Evolutionary conservation across 768 basidiomycete species (phyloP), one percentile per base, ranked within the genome.

Genomic region (Leucogyrophana mollusca): DNA sequence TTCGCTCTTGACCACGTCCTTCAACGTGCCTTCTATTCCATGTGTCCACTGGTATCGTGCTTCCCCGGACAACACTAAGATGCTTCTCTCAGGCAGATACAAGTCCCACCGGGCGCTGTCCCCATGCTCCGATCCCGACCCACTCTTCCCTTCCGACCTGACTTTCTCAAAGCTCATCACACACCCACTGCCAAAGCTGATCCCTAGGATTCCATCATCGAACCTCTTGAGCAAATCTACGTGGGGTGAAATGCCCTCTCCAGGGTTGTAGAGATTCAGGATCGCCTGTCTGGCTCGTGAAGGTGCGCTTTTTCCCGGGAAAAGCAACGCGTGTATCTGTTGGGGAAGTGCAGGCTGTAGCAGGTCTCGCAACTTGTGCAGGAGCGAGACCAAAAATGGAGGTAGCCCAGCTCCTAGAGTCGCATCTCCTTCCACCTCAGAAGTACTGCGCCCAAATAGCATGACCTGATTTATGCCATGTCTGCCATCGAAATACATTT

Each of bases 31-130:
- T 24, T 81, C 78, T 46, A 98, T 98, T 4, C 89, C 94, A 65
- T 98, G 94, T 8, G 80, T 82, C 90, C 92, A 97, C 3, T 68
- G 64, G 64, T 90, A 96, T 32, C 94, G 78, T 11, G 94, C 90
- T 25, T 87, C 85, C 25, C 81, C 83, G 4, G 83, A 80, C 50
- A 98, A 71, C 38, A 93, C 81, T 47, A 94, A 71, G 17, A 95
- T 68, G 49, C 85, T 88, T 40, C 88, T 68, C 44, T 82, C 78
- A 0, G 90, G 86, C 14, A 98, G 75, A 62, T 87, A 90, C 21
- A 94, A 52, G 42, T 84, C 74, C 56, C 51, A 61, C 40, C 24
- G 45, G 37, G 24, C 40, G 24, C 25, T 45, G 35, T 46, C 48
- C 27, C 17, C 35, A 16, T 40, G 50, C 3, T 25, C 37, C 23